Conservation (phyloP, 2,329 filamentous ascomycete species). For the Claviceps spartinae region DNA sequence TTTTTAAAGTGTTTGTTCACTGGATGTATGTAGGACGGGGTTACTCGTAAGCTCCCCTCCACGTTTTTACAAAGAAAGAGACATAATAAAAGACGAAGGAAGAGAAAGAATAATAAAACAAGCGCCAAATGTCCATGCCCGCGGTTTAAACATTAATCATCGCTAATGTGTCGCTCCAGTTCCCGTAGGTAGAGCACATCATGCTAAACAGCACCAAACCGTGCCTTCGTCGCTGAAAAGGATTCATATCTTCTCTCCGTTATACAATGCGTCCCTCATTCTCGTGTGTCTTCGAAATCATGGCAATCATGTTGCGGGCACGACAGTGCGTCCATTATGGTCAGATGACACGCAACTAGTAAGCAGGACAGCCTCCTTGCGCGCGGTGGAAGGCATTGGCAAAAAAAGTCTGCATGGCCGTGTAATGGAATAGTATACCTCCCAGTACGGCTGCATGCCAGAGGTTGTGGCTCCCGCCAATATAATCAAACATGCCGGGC, state of each 20-base stretch:
- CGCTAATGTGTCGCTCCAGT: background rate
- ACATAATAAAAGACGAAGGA: background rate
- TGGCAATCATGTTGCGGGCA: background rate
- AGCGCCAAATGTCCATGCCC: background rate
- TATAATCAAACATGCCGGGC: slow-evolving; percentile 88
- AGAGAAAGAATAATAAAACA: background rate
- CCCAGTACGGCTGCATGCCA: slow-evolving; percentile 94
- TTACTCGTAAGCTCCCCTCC: background rate
- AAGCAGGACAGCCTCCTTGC: slow-evolving; percentile 41
- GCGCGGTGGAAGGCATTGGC: slow-evolving; percentile 59
- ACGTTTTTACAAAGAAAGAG: background rate
- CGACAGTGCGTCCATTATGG: background rate
- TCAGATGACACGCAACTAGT: slow-evolving; percentile 19
- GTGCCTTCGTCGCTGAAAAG: background rate
- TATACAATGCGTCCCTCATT: background rate
- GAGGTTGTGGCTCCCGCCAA: slow-evolving; percentile 90
- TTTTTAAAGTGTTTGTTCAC: background rate
- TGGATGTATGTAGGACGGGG: background rate
- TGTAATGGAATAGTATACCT: slow-evolving; percentile 94
- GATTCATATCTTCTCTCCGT: background rate
- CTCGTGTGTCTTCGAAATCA: background rate
- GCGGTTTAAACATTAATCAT: background rate
- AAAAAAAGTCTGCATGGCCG: slow-evolving; percentile 93
- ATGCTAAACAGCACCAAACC: background rate
- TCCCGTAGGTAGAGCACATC: background rate